Conservation (phyloP, 352 stramenopile genomes). For the Pythium rishiriense region DNA sequence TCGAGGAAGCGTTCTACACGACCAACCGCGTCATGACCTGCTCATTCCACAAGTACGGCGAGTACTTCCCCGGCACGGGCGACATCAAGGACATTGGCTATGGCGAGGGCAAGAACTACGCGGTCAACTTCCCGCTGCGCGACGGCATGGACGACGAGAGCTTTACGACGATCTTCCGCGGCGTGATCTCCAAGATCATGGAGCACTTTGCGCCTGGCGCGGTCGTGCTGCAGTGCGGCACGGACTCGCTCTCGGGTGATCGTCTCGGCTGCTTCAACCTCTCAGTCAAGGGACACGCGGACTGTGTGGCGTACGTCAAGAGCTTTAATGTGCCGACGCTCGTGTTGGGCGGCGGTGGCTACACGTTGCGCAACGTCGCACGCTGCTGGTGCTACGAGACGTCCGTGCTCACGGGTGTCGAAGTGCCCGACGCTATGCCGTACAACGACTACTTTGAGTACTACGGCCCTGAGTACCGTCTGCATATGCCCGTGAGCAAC, state of each 20-base stretch:
- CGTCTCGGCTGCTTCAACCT: conserved; percentile 99
- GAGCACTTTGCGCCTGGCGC: conserved; percentile 94
- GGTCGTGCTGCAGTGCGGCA: conserved; percentile 98
- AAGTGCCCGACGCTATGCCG: conserved; percentile 95
- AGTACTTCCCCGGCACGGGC: conserved; percentile 98
- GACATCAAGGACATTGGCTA: conserved; percentile 84
- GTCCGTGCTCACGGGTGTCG: conserved; percentile 91
- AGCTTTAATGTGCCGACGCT: conserved; percentile 97
- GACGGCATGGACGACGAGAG: conserved; percentile 98
- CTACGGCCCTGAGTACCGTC: conserved; percentile 97
- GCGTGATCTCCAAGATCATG: conserved; percentile 97
- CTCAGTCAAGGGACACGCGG: conserved; percentile 95
- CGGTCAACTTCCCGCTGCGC: conserved; percentile 98
- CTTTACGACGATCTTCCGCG: conserved; percentile 89
- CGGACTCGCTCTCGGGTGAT: conserved; percentile 98
- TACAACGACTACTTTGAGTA: conserved; percentile 99
- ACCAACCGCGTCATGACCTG: conserved; percentile 98
- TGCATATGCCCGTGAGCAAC: conserved; percentile 95
- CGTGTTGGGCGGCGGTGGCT: conserved; percentile 96
- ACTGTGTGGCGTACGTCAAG: conserved; percentile 96
- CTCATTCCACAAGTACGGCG: conserved; percentile 99
- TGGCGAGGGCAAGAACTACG: conserved; percentile 96
- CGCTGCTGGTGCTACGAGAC: conserved; percentile 95
- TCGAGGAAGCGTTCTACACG: conserved; percentile 99
- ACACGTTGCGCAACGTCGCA: conserved; percentile 98